Conservation (phyloP, 768 basidiomycete genomes). For the Cystofilobasidium macerans region DNA sequence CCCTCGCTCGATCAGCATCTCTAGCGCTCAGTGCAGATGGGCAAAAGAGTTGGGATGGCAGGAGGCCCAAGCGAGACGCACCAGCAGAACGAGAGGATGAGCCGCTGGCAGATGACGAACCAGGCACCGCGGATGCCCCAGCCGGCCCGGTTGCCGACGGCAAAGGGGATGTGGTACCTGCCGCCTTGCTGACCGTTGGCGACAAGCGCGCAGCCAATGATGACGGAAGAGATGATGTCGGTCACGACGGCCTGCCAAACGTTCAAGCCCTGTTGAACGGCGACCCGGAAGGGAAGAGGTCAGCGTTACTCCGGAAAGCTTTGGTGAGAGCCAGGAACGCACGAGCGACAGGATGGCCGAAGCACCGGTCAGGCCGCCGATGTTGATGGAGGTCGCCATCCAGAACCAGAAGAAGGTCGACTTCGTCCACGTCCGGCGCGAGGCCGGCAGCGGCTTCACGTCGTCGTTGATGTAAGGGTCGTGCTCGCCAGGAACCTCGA, state of each 20-base stretch:
- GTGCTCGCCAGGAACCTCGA: background rate
- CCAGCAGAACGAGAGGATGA: slow-evolving; percentile 29
- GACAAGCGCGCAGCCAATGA: background rate
- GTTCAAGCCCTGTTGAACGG: slow-evolving; percentile 13
- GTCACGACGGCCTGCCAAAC: slow-evolving; percentile 31
- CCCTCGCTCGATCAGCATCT: slow-evolving; percentile 22
- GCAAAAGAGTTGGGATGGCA: too few relatives aligned
- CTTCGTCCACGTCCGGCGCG: slow-evolving; percentile 17
- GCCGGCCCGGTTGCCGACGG: slow-evolving; percentile 31
- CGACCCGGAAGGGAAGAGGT: background rate
- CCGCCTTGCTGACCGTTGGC: slow-evolving; percentile 28
- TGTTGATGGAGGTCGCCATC: slow-evolving; percentile 28
- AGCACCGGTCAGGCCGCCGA: slow-evolving; percentile 30
- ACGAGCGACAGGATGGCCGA: slow-evolving; percentile 31
- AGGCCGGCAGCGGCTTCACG: slow-evolving; percentile 16
- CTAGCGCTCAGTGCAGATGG: too few relatives aligned
- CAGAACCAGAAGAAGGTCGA: slow-evolving; percentile 21
- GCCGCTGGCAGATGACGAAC: slow-evolving; percentile 30
- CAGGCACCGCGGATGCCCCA: slow-evolving; percentile 25
- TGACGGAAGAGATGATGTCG: slow-evolving; percentile 18
- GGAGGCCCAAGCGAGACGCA: slow-evolving; percentile 29
- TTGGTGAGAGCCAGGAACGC: too few relatives aligned
- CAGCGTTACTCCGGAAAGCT: too few relatives aligned
- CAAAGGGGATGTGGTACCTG: slow-evolving; percentile 33
- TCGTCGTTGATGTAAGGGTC: slow-evolving; percentile 21